Base-by-base conservation (phyloP, 2,329 filamentous ascomycete genomes). In the Cryphonectria naterciae region DNA sequence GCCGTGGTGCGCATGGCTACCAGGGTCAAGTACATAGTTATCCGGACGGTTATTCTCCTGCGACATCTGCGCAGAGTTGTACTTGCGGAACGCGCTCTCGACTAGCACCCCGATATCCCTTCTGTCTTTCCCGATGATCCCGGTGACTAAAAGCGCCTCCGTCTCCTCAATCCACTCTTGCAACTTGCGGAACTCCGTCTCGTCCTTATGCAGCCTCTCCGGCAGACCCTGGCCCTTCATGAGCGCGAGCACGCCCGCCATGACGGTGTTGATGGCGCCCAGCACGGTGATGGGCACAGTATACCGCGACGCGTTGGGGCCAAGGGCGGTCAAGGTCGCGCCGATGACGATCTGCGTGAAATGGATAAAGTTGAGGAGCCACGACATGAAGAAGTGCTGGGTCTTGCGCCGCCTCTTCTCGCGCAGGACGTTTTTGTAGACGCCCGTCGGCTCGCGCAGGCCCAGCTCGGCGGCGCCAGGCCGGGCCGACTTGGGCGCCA, bases 211-310 rank as follows among this genome's bases (percentile, higher is more conserved):
- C 37, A 87, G 72, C 22, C 83, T 77, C 73, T 85, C 82, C 0
- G 85, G 85, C 67, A 87, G 74, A 0, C 85, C 86, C 58, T 85
- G 84, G 5, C 85, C 84, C 75, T 86, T 86, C 63, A 87, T 76
- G 10, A 87, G 83, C 0, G 89, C 88, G 28, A 92, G 78, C 0
- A 90, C 79, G 22, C 90, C 89, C 0, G 90, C 90, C 7, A 91
- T 83, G 4, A 89, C 79, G 2, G 88, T 91, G 75, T 92, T 92
- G 15, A 88, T 77, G 1, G 88, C 88, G 3, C 90, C 89, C 0
- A 92, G 80, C 0, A 87, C 78, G 13, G 87, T 88, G 76, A 92
- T 87, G 19, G 76, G 64, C 28, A 84, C 81, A 19, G 86, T 77
- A 73, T 90, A 85, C 22, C 85, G 80, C 2, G 85, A 81, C 22